These are phyloP conservation scores for Cenchrus americanus DNA, from an alignment of 176 grass and related monocot genomes.

Conservation along the genomic window DNA sequence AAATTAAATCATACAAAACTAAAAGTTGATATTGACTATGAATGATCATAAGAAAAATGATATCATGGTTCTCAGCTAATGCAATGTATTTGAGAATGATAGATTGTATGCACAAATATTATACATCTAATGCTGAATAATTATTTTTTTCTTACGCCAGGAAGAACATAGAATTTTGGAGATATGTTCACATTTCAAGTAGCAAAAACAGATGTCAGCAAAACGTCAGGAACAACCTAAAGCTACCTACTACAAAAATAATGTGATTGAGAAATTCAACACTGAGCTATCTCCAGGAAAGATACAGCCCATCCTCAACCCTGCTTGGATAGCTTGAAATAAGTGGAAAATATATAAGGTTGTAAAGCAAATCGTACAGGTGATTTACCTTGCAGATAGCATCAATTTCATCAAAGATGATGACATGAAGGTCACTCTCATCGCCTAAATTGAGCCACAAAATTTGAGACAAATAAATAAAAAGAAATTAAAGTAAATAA, in stretches of 20 bases:
- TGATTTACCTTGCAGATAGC: constrained; percentile 62
- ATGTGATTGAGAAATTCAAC: background rate
- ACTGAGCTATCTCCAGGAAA: background rate
- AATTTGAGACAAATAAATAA: background rate
- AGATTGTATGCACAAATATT: background rate
- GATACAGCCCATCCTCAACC: background rate
- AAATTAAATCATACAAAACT: background rate
- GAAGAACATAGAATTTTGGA: background rate
- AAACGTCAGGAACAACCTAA: background rate
- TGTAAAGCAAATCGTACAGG: constrained; percentile 14
- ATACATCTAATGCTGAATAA: background rate
- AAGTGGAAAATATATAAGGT: background rate
- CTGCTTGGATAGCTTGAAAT: background rate
- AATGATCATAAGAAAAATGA: background rate
- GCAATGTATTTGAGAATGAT: background rate
- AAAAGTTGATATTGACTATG: background rate
- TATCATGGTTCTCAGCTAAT: background rate
- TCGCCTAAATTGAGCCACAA: constrained; percentile 58
- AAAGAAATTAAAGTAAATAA: constrained; percentile 1
- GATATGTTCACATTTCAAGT: background rate
- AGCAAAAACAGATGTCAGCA: background rate
- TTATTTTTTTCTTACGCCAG: background rate
- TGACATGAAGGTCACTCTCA: constrained; percentile 94
- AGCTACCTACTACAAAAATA: background rate
- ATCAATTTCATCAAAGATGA: constrained; percentile 99